phyloP scores from a whole-genome alignment of 805 yeast genomes.

The Candida methanosorbosa region DNA sequence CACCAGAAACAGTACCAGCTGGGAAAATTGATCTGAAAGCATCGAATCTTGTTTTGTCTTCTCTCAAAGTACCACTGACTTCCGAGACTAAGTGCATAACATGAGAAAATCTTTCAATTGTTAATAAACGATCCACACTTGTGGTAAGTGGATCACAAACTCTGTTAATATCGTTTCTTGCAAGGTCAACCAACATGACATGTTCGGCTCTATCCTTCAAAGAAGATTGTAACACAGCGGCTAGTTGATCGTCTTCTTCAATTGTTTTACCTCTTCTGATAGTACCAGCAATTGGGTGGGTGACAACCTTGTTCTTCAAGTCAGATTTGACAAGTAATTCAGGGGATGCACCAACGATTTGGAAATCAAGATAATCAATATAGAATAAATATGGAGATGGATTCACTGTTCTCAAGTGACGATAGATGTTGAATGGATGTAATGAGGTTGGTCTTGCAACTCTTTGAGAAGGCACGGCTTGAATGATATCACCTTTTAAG shows the following conservation, averaged over 20 bases:
- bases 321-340: slow-evolving; percentile 86
- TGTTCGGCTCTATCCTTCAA: slow-evolving; percentile 96
- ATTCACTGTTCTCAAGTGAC: slow-evolving; percentile 90
- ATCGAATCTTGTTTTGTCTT: slow-evolving; percentile 83
- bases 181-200: slow-evolving; percentile 96
- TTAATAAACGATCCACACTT: slow-evolving; percentile 77
- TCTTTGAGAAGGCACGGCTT: slow-evolving; percentile 97
- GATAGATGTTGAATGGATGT: slow-evolving; percentile 94
- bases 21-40: slow-evolving; percentile 98
- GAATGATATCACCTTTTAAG: slow-evolving; percentile 87
- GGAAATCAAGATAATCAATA: slow-evolving; percentile 86
- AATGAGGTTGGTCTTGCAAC: slow-evolving; percentile 90
- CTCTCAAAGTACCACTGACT: slow-evolving; percentile 84
- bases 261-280: slow-evolving; percentile 81
- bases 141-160: slow-evolving; percentile 86
- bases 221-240: slow-evolving; percentile 62
- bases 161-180: slow-evolving; percentile 92
- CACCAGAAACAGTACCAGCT: slow-evolving; percentile 98
- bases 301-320: slow-evolving; percentile 59
- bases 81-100: slow-evolving; percentile 95
- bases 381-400: slow-evolving; percentile 97
- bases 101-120: slow-evolving; percentile 90
- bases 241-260: slow-evolving; percentile 85
- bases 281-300: slow-evolving; percentile 99
- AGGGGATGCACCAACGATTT: slow-evolving; percentile 96